Evolutionary conservation across 495 filamentous ascomycete species (phyloP).

Genomic region (Aspergillus sclerotiicarbonarius): DNA sequence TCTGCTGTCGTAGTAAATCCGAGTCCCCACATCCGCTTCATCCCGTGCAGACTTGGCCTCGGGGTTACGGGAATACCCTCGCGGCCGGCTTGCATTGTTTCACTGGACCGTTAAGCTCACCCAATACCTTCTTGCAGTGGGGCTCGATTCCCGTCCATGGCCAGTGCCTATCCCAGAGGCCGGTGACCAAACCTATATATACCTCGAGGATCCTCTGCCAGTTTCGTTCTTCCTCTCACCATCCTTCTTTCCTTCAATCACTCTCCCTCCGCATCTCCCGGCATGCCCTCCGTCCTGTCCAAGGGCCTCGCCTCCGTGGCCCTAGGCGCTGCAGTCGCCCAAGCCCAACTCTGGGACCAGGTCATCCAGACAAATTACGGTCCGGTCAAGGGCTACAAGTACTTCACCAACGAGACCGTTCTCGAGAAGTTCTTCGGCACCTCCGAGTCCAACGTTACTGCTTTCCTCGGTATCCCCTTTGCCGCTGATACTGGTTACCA

Average conservation of each 20-base stretch:
- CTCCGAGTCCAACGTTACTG: conserved; percentile 50
- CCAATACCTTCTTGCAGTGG: background rate
- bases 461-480: conserved; percentile 27
- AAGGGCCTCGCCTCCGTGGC: conserved; percentile 6
- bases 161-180: no score
- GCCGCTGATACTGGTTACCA: conserved; percentile 29
- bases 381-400: conserved; percentile 28
- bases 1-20: no score
- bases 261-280: background rate
- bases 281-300: background rate
- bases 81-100: no score
- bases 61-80: no score
- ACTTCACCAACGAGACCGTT: conserved; percentile 27
- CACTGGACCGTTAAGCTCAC: background rate
- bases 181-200: background rate
- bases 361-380: conserved; percentile 27
- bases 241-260: background rate
- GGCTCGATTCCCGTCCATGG: background rate
- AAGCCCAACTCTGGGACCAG: conserved; percentile 6
- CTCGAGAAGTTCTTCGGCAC: conserved; percentile 31
- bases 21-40: no score
- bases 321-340: background rate
- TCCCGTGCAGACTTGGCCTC: no score
- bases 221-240: background rate
- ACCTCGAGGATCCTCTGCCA: background rate